Evolutionary conservation across 805 yeast species (phyloP).

Genomic region (Yarrowia divulgata): DNA sequence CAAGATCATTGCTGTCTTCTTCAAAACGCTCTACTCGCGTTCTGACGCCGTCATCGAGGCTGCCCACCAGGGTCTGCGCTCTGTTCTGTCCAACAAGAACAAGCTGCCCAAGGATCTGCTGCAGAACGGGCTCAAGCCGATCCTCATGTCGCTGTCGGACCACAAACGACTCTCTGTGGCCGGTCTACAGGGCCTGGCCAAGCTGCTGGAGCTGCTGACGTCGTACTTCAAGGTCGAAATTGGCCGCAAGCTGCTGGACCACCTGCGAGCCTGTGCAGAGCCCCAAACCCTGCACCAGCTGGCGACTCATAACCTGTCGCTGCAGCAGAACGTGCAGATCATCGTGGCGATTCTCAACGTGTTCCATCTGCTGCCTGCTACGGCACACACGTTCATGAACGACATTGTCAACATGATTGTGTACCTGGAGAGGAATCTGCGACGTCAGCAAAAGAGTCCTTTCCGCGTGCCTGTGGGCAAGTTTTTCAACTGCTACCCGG

Average conservation of each 20-base stretch:
- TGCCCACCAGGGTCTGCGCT: conserved; percentile 85
- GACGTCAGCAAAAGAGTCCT: conserved; percentile 86
- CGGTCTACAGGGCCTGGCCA: conserved; percentile 89
- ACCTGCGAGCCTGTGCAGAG: conserved; percentile 94
- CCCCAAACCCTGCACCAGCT: conserved; percentile 76
- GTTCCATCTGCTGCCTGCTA: conserved; percentile 89
- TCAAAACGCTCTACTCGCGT: conserved; percentile 86
- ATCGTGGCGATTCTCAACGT: conserved; percentile 90
- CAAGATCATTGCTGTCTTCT: conserved; percentile 88
- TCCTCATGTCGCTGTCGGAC: conserved; percentile 93
- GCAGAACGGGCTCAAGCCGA: conserved; percentile 95
- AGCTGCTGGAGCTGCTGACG: conserved; percentile 82
- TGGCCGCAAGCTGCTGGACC: conserved; percentile 91
- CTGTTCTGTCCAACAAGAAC: conserved; percentile 82
- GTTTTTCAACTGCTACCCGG: conserved; percentile 82
- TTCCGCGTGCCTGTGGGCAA: conserved; percentile 90
- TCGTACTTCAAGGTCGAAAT: conserved; percentile 96
- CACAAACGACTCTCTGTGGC: conserved; percentile 87
- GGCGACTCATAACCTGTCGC: conserved; percentile 79
- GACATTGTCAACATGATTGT: conserved; percentile 80
- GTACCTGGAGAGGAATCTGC: conserved; percentile 78
- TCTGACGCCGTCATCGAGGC: conserved; percentile 90
- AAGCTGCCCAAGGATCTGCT: conserved; percentile 91
- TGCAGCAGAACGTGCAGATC: conserved; percentile 82
- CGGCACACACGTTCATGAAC: conserved; percentile 90